Evolutionary conservation across 2,329 filamentous ascomycete genomes (phyloP).

Genomic region (Bipolaris gigantea): DNA sequence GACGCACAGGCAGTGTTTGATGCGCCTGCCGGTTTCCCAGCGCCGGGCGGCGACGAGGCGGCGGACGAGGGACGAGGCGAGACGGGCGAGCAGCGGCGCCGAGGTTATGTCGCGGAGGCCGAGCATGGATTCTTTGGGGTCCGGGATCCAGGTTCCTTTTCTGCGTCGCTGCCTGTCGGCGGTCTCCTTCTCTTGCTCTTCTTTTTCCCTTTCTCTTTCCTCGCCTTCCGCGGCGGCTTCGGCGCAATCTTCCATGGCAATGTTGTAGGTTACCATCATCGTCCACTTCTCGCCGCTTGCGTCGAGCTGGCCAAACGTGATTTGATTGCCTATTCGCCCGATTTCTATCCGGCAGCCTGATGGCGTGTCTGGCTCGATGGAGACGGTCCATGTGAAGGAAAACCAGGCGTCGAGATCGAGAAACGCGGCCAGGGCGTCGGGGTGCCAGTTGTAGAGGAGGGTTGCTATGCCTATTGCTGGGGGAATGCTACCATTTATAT

Average conservation of each 20-base stretch:
- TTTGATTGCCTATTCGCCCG: constrained; percentile 25
- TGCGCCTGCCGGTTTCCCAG: constrained; percentile 23
- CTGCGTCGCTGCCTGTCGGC: too few species aligned
- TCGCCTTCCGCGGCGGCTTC: neutral
- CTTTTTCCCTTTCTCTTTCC: neutral
- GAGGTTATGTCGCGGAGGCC: constrained; percentile 17
- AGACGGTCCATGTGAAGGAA: constrained; percentile 24
- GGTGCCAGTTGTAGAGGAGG: constrained; percentile 25
- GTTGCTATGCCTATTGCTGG: constrained; percentile 23
- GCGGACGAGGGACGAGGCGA: too few species aligned
- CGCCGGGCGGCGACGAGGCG: constrained; percentile 1
- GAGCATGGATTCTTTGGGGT: constrained; percentile 26
- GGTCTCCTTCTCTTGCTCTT: neutral
- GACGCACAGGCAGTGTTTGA: constrained; percentile 23
- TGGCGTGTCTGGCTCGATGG: constrained; percentile 9
- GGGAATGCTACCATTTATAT: neutral
- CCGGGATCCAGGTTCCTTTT: constrained; percentile 23
- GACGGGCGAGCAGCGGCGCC: neutral
- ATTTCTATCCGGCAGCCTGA: constrained; percentile 23
- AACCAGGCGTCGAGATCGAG: constrained; percentile 32
- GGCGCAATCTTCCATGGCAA: neutral
- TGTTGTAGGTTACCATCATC: constrained; percentile 27
- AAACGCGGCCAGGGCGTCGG: constrained; percentile 21
- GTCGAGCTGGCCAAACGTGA: constrained; percentile 28
- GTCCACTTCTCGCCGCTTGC: constrained; percentile 22